Conservation (phyloP, 164 flowering plant species). For the Paratinospora sagittata region DNA sequence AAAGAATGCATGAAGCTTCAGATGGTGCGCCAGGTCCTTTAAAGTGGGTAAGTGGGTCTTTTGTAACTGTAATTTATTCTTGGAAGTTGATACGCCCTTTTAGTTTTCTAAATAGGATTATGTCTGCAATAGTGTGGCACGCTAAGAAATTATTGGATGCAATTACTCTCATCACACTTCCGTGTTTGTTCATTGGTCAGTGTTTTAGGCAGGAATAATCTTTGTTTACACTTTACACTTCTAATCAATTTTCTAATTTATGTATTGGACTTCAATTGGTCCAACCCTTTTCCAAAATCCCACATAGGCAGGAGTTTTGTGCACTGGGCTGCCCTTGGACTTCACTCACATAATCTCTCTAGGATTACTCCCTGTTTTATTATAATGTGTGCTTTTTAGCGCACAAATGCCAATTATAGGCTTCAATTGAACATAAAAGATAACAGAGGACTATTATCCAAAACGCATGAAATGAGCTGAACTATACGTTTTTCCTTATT, state of each 20-base stretch:
- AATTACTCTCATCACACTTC: not conserved
- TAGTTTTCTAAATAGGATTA: not conserved
- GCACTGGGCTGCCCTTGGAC: too few relatives aligned
- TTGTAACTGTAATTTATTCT: not conserved
- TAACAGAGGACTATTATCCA: too few relatives aligned
- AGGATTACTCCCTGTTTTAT: not conserved
- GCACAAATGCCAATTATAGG: too few relatives aligned
- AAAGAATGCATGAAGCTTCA: slow-evolving; percentile 52
- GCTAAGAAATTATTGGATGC: not conserved
- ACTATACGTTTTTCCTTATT: too few relatives aligned
- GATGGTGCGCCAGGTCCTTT: slow-evolving; percentile 59
- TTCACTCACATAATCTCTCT: not conserved
- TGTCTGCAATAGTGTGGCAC: not conserved
- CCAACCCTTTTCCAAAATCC: too few relatives aligned
- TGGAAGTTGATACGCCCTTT: not conserved
- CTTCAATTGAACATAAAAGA: too few relatives aligned
- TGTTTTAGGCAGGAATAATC: not conserved
- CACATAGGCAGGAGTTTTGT: too few relatives aligned
- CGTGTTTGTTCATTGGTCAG: not conserved
- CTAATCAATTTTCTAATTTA: not conserved
- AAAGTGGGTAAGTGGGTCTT: slow-evolving; percentile 69
- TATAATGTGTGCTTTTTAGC: too few relatives aligned
- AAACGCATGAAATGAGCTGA: too few relatives aligned
- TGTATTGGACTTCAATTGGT: not conserved
- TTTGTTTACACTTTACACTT: not conserved